Percentiles rank a stretch among this genome's conserved stretches.
phyloP scores from a whole-genome alignment of 2,329 filamentous ascomycete genomes.

The Colletotrichum graminicola region DNA sequence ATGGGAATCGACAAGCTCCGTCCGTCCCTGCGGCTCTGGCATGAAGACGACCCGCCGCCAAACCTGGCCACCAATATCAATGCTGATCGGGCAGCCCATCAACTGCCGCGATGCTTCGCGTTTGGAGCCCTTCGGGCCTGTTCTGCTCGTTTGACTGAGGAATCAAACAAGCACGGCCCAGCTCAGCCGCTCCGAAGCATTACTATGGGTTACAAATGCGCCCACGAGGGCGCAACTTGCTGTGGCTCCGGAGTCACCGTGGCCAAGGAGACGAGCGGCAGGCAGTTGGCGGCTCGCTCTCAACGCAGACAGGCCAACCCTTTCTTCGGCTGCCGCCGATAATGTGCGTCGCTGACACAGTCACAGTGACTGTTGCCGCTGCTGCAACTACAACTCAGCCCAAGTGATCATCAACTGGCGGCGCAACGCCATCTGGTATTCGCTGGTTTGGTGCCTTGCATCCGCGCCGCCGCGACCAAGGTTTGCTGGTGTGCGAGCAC shows the following conservation, averaged over 20 bases:
- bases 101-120: slow-evolving; percentile 27
- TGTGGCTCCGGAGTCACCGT: slow-evolving; percentile 8
- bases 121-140: slow-evolving; percentile 22
- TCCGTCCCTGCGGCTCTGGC: slow-evolving; percentile 37
- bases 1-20: slow-evolving; percentile 23
- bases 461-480: slow-evolving; percentile 30
- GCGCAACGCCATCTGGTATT: slow-evolving; percentile 28
- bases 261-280: slow-evolving; percentile 33
- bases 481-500: slow-evolving; percentile 23
- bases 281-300: slow-evolving; percentile 30
- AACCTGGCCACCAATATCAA: slow-evolving; percentile 32
- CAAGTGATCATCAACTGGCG: slow-evolving; percentile 30
- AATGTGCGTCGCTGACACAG: slow-evolving; percentile 15
- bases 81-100: slow-evolving; percentile 31
- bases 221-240: slow-evolving; percentile 24
- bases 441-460: slow-evolving; percentile 39
- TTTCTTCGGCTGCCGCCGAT: slow-evolving; percentile 24
- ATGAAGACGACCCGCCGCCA: slow-evolving; percentile 35
- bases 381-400: slow-evolving; percentile 24
- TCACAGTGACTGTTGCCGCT: slow-evolving; percentile 31
- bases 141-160: slow-evolving; percentile 16
- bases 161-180: slow-evolving; percentile 18
- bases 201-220: slow-evolving; percentile 34
- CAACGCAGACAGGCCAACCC: slow-evolving; percentile 17
- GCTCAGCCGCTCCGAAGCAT: slow-evolving; percentile 32